Conservation (phyloP, 1,139 yeast species). For the Pichia sp. region DNA sequence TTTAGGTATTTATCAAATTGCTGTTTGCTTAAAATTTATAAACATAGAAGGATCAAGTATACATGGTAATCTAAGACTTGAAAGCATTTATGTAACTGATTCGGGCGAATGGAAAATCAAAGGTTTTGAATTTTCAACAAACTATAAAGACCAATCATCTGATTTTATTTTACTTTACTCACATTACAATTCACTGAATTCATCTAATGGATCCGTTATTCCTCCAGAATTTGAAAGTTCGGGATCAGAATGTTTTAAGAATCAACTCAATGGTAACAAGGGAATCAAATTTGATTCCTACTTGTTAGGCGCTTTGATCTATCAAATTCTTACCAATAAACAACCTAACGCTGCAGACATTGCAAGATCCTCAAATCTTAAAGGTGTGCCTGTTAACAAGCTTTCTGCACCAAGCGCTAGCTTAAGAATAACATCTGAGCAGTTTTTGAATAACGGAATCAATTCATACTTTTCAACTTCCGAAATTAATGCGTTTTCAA, state of each 20-base stretch:
- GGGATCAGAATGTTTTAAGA: conserved; percentile 18
- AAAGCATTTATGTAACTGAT: conserved; percentile 57
- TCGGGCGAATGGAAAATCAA: conserved; percentile 81
- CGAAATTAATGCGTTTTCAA: conserved; percentile 42
- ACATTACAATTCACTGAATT: conserved; percentile 1
- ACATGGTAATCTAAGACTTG: conserved; percentile 56
- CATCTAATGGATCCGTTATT: conserved; percentile 1
- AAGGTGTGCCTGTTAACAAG: conserved; percentile 31
- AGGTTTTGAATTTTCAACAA: conserved; percentile 71
- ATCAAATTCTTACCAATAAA: conserved; percentile 38
- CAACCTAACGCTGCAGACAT: conserved; percentile 13
- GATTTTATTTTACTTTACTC: conserved; percentile 5
- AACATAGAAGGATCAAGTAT: conserved; percentile 58
- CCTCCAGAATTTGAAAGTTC: conserved; percentile 26
- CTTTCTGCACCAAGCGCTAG: conserved; percentile 30
- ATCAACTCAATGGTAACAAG: conserved; percentile 25
- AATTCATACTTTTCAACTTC: conserved; percentile 35
- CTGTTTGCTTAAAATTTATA: conserved; percentile 53
- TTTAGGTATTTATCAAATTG: conserved; percentile 51
- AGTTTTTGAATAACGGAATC: conserved; percentile 42
- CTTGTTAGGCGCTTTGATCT: conserved; percentile 53
- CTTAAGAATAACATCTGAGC: conserved; percentile 43
- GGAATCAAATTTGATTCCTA: conserved; percentile 53
- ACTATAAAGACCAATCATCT: conserved; percentile 31
- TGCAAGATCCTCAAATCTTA: conserved; percentile 1